Evolutionary conservation across 164 flowering plant species (phyloP), one percentile per base, ranked within the genome.

Genomic region (Umbilicus rupestris): DNA sequence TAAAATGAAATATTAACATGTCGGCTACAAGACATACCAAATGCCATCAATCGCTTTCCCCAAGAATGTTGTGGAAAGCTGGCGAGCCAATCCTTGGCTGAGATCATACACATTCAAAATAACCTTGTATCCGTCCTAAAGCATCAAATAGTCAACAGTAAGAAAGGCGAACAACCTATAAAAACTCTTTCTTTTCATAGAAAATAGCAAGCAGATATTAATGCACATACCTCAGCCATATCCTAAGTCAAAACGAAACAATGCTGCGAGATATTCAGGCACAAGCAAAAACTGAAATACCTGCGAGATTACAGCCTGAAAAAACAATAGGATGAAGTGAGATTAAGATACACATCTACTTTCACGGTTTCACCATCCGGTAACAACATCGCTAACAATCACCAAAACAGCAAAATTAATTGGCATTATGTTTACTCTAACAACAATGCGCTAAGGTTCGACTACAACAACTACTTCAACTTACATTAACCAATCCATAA

Each of bases 81-180:
- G 97, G 3, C 96, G 87, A 65, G 98, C 98, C 64, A 93, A 76
- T 24, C 98, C 98, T 78, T 85, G 88, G 79, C 96, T 93, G 24
- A 93, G 74, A 70, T 93, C 98, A 77, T 93, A 90, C 16, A 94
- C 93, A 69, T 87, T 80, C 80, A 94, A 73, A 8, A 76, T 44
- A 66, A 91, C 97, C 80, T 78, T 83, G 70, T 86, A 63, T 67
- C 91, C 87, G 72, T 87, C 96, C 98, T 90, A 83, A 47, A n/a
- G 7, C 37, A 35, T 35, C 37, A 35, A 35, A 63, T 31, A 7
- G 37, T 6, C n/a, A 62, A 42, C 8, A 22, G 1, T 3, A 11
- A 24, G 15, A 22, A 20, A 3, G 66, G 6, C 16, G 14, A 44
- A 3, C 20, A 49, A 42, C 24, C 30, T 6, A 22, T 1, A 24